Conservation (phyloP, 495 filamentous ascomycete species). For the Hypoxylon perforatum region DNA sequence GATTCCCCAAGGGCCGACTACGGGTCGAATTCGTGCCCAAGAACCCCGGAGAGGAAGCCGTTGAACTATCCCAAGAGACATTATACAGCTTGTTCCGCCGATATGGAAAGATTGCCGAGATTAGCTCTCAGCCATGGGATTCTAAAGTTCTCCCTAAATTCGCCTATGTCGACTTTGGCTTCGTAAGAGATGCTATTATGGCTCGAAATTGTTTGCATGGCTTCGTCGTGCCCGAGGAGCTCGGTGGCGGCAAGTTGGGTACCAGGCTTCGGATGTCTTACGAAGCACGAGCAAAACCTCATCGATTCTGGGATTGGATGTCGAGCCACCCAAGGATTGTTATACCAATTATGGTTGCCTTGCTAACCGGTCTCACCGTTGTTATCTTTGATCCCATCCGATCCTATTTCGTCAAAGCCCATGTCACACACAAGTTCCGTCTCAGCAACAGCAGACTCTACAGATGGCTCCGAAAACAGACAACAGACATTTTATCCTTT, state of each 20-base stretch:
- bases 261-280: conserved; percentile 84
- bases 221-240: conserved; percentile 69
- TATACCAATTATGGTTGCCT: conserved; percentile 81
- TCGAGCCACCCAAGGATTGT: conserved; percentile 89
- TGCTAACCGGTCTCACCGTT: conserved; percentile 87
- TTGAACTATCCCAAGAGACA: conserved; percentile 85
- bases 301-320: conserved; percentile 88
- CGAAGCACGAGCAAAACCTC: conserved; percentile 76
- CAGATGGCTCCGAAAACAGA: conserved; percentile 84
- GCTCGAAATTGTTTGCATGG: conserved; percentile 95
- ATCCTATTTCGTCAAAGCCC: conserved; percentile 89
- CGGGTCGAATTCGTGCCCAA: conserved; percentile 85
- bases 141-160: conserved; percentile 84
- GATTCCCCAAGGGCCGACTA: conserved; percentile 78
- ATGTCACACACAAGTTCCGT: conserved; percentile 81
- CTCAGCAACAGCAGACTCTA: conserved; percentile 75
- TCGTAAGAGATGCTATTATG: conserved; percentile 78
- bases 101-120: conserved; percentile 89
- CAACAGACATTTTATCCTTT: conserved; percentile 71
- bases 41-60: conserved; percentile 69
- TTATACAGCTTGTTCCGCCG: conserved; percentile 88
- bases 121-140: conserved; percentile 79
- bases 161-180: conserved; percentile 79
- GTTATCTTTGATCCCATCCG: conserved; percentile 91
- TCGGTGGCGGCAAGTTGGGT: conserved; percentile 76